phyloP scores from a whole-genome alignment of 1,139 yeast genomes.

The Hemisphaericaspora xylofermentans region DNA sequence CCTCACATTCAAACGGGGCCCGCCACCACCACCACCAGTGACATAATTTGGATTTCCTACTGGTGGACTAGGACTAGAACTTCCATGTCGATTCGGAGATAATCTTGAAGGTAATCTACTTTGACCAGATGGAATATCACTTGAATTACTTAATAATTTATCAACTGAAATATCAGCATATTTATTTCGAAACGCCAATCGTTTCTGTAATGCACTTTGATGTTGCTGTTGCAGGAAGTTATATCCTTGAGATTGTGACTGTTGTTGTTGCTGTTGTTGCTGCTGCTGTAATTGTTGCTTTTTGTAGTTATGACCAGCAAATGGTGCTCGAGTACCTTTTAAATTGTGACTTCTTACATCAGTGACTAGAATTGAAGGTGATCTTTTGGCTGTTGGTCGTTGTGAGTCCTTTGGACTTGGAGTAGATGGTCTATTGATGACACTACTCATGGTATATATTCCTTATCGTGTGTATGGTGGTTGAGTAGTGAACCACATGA shows the following conservation, averaged over 20 bases:
- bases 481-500: too few relatives aligned
- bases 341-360: slow-evolving; percentile 67
- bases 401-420: slow-evolving; percentile 13
- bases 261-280: slow-evolving; percentile 16
- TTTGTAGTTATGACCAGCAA: slow-evolving; percentile 62
- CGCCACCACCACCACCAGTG: too few relatives aligned
- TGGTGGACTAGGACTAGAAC: slow-evolving; percentile 7
- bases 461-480: too few relatives aligned
- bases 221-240: slow-evolving; percentile 18
- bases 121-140: slow-evolving; percentile 84
- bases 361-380: slow-evolving; percentile 91
- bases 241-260: slow-evolving; percentile 12
- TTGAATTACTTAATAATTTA: slow-evolving; percentile 66
- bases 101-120: slow-evolving; percentile 45
- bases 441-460: not conserved
- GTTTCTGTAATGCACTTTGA: slow-evolving; percentile 25
- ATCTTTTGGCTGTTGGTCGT: slow-evolving; percentile 76
- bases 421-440: slow-evolving; percentile 3
- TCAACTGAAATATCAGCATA: slow-evolving; percentile 74
- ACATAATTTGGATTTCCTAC: slow-evolving; percentile 9
- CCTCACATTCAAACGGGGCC: slow-evolving; percentile 28
- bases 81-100: slow-evolving; percentile 12
- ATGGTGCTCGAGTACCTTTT: slow-evolving; percentile 74
- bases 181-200: slow-evolving; percentile 36
- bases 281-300: slow-evolving; percentile 35